A percentile compares a stretch with the other conserved stretches of the same genome.
phyloP scores from a whole-genome alignment of 129 eudicot genomes.

The Helichrysum umbraculigerum region DNA sequence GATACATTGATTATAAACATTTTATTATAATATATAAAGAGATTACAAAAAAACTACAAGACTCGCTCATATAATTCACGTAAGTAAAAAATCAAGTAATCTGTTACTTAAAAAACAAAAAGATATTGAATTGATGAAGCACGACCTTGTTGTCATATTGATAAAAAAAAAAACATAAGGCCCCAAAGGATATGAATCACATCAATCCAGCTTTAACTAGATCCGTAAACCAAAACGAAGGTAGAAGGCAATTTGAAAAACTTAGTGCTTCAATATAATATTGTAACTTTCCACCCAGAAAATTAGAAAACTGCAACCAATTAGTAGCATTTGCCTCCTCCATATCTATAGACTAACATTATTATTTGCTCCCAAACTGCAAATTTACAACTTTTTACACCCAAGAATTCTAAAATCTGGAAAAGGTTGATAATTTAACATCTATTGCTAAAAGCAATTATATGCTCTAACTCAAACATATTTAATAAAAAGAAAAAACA shows the following conservation, averaged over 20 bases:
- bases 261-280: background rate
- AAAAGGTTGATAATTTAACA: background rate
- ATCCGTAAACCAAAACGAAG: background rate
- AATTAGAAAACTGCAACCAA: background rate
- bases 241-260: background rate
- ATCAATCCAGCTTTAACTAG: background rate
- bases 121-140: background rate
- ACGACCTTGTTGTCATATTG: background rate
- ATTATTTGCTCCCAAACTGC: background rate
- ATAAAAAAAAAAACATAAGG: background rate
- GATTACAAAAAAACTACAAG: background rate
- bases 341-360: background rate
- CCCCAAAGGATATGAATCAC: background rate
- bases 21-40: too few species aligned
- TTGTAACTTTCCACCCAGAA: background rate
- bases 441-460: slow-evolving; percentile 1
- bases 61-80: background rate
- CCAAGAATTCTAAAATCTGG: background rate
- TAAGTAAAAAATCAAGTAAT: background rate
- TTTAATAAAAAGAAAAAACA: background rate
- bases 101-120: background rate
- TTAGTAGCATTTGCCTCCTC: background rate
- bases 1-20: background rate
- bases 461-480: background rate
- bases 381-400: slow-evolving; percentile 2